Percentiles rank a stretch among this genome's conserved stretches.
Conservation (phyloP, 805 yeast genomes). For the Saturnispora galanensis region DNA sequence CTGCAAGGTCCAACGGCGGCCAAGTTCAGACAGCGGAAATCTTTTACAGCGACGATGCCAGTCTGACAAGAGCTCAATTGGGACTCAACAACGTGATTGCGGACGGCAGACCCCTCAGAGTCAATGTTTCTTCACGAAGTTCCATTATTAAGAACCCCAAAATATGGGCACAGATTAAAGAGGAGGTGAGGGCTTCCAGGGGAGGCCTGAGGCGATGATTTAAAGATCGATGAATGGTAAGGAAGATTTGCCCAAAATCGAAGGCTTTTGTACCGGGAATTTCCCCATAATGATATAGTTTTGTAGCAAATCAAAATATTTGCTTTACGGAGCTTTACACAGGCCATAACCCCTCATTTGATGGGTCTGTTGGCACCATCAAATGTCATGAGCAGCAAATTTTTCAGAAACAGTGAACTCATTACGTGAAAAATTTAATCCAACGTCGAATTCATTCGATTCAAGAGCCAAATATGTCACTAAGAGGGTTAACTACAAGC, state of each 20-base stretch:
- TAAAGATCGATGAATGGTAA: neutral
- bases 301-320: no score
- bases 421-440: neutral
- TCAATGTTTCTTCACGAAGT: constrained; percentile 9
- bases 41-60: constrained; percentile 11
- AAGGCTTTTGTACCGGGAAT: neutral
- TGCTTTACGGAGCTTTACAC: no score
- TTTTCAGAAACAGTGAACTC: neutral
- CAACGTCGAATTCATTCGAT: no score
- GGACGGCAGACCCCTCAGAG: constrained; percentile 11
- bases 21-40: constrained; percentile 14
- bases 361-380: no score
- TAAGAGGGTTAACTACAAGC: no score
- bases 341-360: no score
- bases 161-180: neutral
- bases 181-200: no score
- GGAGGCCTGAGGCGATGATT: no score
- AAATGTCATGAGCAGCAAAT: neutral
- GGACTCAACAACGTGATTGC: constrained; percentile 11
- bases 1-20: neutral
- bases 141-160: constrained; percentile 1
- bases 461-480: no score
- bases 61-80: constrained; percentile 6
- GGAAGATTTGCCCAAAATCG: no score
- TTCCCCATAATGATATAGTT: neutral